Percentiles rank a stretch among this genome's conserved stretches.
These are phyloP conservation scores for Arabidopsis thaliana DNA, from an alignment of 345 rosid genomes.

Conservation along the genomic window TAIR10.1 NC_003070.9:226001-226500, in stretches of 20 bases:
- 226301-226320: constrained; percentile 66
- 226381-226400: constrained; percentile 26
- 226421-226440: constrained; percentile 59
- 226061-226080: constrained; percentile 87
- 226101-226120: neutral
- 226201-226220: constrained; percentile 76
- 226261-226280: constrained; percentile 74
- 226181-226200: constrained; percentile 58
- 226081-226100: constrained; percentile 46
- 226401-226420: constrained; percentile 53
- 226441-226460: constrained; percentile 61
- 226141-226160: neutral
- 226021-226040: constrained; percentile 72
- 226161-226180: constrained; percentile 62
- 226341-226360: neutral
- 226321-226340: neutral
- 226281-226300: constrained; percentile 69
- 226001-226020: constrained; percentile 84
- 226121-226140: neutral
- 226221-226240: constrained; percentile 74
- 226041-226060: constrained; percentile 77
- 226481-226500: constrained; percentile 54
- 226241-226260: constrained; percentile 74
- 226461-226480: constrained; percentile 50
- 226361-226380: neutral